Base-by-base conservation (phyloP, 192 early-diverging fungal genomes). In the Backusella morwellensis region DNA sequence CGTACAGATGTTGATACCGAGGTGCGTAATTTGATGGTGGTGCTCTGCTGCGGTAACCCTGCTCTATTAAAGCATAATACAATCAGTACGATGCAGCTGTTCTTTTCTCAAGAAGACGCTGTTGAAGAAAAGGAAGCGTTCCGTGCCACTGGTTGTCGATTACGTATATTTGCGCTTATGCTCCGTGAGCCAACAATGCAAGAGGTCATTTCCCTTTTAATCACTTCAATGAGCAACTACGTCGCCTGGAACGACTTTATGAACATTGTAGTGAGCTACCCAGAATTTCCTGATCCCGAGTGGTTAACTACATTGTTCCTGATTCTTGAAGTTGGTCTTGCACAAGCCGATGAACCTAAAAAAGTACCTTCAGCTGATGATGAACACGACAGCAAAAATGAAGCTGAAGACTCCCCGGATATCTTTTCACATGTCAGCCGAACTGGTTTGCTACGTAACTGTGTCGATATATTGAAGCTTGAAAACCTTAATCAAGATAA, bases 281-380 rank as follows among this genome's bases (percentile, higher is more conserved):
- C 70, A 44, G 70, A 72, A 15, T 72, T 72, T 41, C 74, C 81
- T 23, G 44, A 72, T 34, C 80, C 87, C 0, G 42, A 76, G 9
- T 94, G 92, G 92, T 72, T 91, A 7, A 78, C 92, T n/a, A 76
- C 92, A 0, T 75, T 85, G 23, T 79, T 93, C 4, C 79, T 95
- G 35, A 85, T 93, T 21, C 34, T 95, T 12, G 94, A 95, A 69
- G 69, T 86, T 2, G 85, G 88, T 63, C 75, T 94, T 3, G 88
- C 91, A 8, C 56, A 90, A 8, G 70, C 86, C 8, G 92, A 95
- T 76, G 91, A 95, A 78, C 91, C 92, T 6, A 71, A 44, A 21
- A 15, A 35, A 9, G 12, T 47, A 4, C 15, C 23, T 72, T 21
- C 44, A 12, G 52, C 42, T 17, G 42, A 47, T 41, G 67, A 35